phyloP scores from a whole-genome alignment of 345 rosid genomes.

The Xanthoceras sorbifolium region DNA sequence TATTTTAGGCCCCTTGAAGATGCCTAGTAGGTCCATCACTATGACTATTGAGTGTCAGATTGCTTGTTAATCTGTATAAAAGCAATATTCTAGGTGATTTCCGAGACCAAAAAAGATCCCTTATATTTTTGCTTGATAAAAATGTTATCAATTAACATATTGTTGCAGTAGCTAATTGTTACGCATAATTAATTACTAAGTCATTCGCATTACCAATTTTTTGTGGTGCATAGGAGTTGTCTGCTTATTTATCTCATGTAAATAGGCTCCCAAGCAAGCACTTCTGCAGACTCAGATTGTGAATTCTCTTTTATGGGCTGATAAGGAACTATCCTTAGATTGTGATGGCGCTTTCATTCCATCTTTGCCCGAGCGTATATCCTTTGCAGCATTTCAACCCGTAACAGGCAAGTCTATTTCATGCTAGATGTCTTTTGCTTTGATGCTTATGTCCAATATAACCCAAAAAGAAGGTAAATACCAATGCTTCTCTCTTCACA shows the following conservation, averaged over 20 bases:
- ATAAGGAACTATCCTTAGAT: conserved; percentile 46
- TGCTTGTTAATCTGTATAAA: background rate
- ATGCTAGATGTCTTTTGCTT: background rate
- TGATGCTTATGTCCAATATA: background rate
- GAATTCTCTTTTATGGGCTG: conserved; percentile 69
- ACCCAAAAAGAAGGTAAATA: too few species aligned
- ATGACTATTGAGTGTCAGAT: background rate
- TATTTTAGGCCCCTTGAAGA: too few species aligned
- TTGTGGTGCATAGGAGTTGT: conserved; percentile 19
- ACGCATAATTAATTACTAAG: background rate
- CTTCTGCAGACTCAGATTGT: conserved; percentile 58
- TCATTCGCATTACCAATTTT: conserved; percentile 11
- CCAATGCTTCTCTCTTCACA: too few species aligned
- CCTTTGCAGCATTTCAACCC: conserved; percentile 71
- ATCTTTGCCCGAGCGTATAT: conserved; percentile 59
- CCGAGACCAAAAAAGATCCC: background rate
- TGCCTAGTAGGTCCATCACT: too few species aligned
- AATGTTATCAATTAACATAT: background rate
- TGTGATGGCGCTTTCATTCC: conserved; percentile 62
- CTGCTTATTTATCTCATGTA: conserved; percentile 24
- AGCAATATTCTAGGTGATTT: background rate
- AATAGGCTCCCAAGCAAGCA: conserved; percentile 59
- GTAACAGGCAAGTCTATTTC: conserved; percentile 47
- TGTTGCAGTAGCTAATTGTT: background rate
- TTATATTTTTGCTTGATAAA: background rate